Evolutionary conservation across 805 yeast genomes (phyloP).

Genomic region (Geotrichum ghanense): DNA sequence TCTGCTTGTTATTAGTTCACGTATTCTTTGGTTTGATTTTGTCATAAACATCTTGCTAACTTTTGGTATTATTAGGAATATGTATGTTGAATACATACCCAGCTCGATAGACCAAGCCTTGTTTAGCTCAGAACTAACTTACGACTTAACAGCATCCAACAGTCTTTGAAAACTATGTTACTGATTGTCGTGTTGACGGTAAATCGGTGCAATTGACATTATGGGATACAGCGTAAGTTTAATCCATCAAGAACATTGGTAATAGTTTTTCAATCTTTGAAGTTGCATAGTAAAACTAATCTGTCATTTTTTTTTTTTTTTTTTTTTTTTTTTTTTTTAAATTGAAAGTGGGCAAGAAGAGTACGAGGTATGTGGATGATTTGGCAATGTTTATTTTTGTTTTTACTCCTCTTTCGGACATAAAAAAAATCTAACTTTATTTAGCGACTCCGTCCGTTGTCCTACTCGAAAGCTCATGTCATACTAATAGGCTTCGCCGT

Average conservation of each 20-base stretch:
- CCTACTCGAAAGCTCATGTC: conserved; percentile 79
- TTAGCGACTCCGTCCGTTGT: conserved; percentile 64
- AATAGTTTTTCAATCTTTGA: not conserved
- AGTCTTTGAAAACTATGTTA: conserved; percentile 87
- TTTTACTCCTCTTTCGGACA: conserved; percentile 5
- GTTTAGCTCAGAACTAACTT: not conserved
- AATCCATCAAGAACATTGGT: not conserved
- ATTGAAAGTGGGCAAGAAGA: conserved; percentile 72
- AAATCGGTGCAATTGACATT: conserved; percentile 78
- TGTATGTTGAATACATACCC: conserved; percentile 4
- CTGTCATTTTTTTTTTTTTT: not conserved
- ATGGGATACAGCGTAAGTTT: conserved; percentile 79
- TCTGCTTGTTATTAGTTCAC: no score
- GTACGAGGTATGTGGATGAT: conserved; percentile 40
- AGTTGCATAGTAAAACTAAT: not conserved
- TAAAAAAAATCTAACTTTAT: no score
- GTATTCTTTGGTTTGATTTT: no score
- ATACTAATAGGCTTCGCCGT: conserved; percentile 79
- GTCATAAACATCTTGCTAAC: not conserved
- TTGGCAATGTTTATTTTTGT: not conserved
- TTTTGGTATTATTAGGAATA: conserved; percentile 8
- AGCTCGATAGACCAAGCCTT: not conserved
- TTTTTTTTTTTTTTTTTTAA: not conserved
- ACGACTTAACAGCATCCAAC: conserved; percentile 60
- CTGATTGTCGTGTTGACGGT: conserved; percentile 90